These are phyloP conservation scores for Pelargonium cotyledonis DNA, from an alignment of 441 rosid genomes.

Conservation along the genomic window DNA sequence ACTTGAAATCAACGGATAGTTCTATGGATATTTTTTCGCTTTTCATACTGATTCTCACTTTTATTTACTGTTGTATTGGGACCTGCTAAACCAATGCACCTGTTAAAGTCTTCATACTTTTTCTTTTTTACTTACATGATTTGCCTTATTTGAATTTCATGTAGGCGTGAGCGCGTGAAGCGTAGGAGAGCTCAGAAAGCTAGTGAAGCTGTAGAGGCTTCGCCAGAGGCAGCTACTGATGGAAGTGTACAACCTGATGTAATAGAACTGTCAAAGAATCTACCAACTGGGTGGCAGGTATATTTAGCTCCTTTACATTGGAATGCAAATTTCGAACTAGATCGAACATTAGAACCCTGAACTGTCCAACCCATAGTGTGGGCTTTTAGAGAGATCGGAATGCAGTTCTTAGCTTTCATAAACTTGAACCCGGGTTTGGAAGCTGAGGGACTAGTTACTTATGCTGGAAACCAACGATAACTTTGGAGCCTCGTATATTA, in stretches of 20 bases:
- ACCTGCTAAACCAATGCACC: not conserved
- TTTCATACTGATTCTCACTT: not conserved
- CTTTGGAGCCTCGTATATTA: not conserved
- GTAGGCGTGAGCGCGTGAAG: constrained; percentile 90
- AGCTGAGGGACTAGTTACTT: not conserved
- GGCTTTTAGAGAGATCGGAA: not conserved
- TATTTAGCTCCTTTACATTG: not conserved
- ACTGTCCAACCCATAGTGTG: not conserved
- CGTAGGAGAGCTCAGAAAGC: constrained; percentile 61
- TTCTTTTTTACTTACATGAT: not conserved
- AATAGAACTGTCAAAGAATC: constrained; percentile 37
- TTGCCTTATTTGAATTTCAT: not conserved
- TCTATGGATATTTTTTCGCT: not conserved
- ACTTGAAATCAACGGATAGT: too few species aligned
- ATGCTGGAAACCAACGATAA: not conserved
- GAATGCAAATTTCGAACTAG: not conserved
- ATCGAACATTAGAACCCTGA: not conserved
- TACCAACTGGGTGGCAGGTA: constrained; percentile 75
- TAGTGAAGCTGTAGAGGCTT: constrained; percentile 29
- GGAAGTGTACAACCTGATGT: constrained; percentile 40
- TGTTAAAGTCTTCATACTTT: constrained; percentile 1
- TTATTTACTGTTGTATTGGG: not conserved
- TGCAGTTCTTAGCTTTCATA: not conserved
- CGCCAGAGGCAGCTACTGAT: constrained; percentile 21
- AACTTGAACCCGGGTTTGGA: not conserved